phyloP scores from a whole-genome alignment of 176 grass and related monocot genomes.

The Eremochloa ophiuroides region DNA sequence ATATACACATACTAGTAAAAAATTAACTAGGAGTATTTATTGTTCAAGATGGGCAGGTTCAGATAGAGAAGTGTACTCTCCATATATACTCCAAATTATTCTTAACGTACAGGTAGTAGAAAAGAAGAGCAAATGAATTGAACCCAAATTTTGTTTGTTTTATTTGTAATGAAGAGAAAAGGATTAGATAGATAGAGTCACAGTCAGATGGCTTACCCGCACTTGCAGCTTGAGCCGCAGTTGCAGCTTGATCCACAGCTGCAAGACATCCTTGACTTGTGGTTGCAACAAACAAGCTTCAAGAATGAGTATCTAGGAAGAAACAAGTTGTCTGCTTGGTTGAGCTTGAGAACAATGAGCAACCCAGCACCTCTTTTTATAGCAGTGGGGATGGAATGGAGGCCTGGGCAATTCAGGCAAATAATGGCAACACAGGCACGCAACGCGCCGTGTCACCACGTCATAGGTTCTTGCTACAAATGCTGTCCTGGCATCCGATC shows the following conservation, averaged over 20 bases:
- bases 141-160: no score
- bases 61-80: no score
- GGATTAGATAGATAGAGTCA: background rate
- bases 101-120: no score
- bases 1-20: no score
- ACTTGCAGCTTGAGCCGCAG: slow-evolving; percentile 38
- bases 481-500: background rate
- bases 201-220: background rate
- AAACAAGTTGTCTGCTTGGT: background rate
- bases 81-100: no score
- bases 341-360: slow-evolving; percentile 17
- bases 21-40: no score
- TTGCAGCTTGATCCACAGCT: slow-evolving; percentile 34
- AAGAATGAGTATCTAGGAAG: background rate
- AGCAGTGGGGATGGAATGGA: background rate
- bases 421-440: background rate
- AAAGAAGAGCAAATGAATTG: no score
- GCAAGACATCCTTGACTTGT: slow-evolving; percentile 32
- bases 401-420: no score
- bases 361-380: slow-evolving; percentile 18
- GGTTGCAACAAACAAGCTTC: background rate
- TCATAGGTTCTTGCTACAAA: background rate
- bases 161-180: no score
- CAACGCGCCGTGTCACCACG: background rate
- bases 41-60: no score